Evolutionary conservation across 495 filamentous ascomycete genomes (phyloP).

Genomic region (Parmelia sp.): DNA sequence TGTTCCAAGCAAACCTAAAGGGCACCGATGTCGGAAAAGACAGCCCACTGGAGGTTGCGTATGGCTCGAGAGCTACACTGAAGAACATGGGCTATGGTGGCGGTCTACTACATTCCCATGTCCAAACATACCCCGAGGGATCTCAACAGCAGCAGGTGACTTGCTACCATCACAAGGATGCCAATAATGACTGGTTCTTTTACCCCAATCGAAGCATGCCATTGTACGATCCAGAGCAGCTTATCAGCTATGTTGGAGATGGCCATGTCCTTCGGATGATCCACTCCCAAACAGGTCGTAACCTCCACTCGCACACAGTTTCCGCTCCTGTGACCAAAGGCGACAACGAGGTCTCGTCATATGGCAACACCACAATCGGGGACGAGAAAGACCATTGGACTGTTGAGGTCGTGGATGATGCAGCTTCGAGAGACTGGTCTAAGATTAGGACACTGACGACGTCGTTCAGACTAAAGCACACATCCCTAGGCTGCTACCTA

Average conservation of each 20-base stretch:
- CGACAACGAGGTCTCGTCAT: slow-evolving; percentile 87
- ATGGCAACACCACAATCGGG: slow-evolving; percentile 93
- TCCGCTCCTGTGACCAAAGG: slow-evolving; percentile 82
- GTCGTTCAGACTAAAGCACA: slow-evolving; percentile 82
- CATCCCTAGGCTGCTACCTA: slow-evolving; percentile 81
- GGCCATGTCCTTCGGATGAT: slow-evolving; percentile 78
- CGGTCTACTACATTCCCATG: slow-evolving; percentile 93
- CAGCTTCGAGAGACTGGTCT: slow-evolving; percentile 74
- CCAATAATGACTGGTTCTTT: slow-evolving; percentile 99
- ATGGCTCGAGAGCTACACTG: slow-evolving; percentile 82
- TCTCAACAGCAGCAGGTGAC: slow-evolving; percentile 94
- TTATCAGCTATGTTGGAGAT: slow-evolving; percentile 69
- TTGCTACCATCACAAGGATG: slow-evolving; percentile 98
- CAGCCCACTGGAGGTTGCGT: slow-evolving; percentile 84
- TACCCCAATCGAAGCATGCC: slow-evolving; percentile 77
- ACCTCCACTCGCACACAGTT: slow-evolving; percentile 88
- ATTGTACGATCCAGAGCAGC: slow-evolving; percentile 63
- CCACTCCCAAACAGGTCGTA: slow-evolving; percentile 91
- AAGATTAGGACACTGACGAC: slow-evolving; percentile 90
- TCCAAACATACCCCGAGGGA: slow-evolving; percentile 94
- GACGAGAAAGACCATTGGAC: slow-evolving; percentile 98
- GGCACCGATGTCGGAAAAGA: slow-evolving; percentile 92
- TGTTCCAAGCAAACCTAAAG: slow-evolving; percentile 93
- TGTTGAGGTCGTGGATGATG: slow-evolving; percentile 85
- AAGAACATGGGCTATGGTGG: slow-evolving; percentile 99